phyloP scores from a whole-genome alignment of 2,329 filamentous ascomycete species.

The Cladosporium velox region DNA sequence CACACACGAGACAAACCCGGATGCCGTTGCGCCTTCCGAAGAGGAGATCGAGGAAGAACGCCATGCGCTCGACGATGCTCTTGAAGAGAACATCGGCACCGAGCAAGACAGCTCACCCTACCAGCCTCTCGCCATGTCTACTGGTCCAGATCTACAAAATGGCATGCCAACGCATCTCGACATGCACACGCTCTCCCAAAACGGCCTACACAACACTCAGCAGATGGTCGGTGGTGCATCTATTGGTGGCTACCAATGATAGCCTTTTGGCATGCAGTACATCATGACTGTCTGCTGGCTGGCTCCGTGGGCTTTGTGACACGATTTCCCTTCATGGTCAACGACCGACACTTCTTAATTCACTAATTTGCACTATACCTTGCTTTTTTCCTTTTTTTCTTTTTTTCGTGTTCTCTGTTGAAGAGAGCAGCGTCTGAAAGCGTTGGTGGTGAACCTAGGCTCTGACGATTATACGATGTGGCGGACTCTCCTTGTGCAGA shows the following conservation, averaged over 20 bases:
- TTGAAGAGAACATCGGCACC: constrained; percentile 63
- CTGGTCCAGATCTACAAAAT: constrained; percentile 35
- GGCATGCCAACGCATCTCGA: constrained; percentile 38
- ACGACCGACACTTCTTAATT: background rate
- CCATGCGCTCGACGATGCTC: constrained; percentile 71
- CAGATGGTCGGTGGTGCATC: constrained; percentile 41
- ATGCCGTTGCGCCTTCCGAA: constrained; percentile 67
- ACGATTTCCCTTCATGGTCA: background rate
- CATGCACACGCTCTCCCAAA: constrained; percentile 36
- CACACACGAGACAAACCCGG: constrained; percentile 77
- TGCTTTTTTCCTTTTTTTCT: background rate
- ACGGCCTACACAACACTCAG: constrained; percentile 46
- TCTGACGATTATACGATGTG: constrained; percentile 7
- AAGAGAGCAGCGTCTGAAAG: constrained; percentile 4
- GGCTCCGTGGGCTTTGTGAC: constrained; percentile 10
- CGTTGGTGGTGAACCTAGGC: background rate
- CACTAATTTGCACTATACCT: constrained; percentile 15
- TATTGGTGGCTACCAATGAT: constrained; percentile 45
- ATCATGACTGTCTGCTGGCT: constrained; percentile 18
- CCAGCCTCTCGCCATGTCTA: constrained; percentile 34
- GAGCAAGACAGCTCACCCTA: constrained; percentile 27
- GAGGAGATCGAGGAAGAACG: constrained; percentile 89
- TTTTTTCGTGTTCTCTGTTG: background rate
- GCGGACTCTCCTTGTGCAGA: background rate
- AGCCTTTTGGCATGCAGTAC: background rate